Evolutionary conservation across 2,329 filamentous ascomycete species (phyloP), one percentile per base, ranked within the genome.

Genomic region (Colletotrichum magnum): DNA sequence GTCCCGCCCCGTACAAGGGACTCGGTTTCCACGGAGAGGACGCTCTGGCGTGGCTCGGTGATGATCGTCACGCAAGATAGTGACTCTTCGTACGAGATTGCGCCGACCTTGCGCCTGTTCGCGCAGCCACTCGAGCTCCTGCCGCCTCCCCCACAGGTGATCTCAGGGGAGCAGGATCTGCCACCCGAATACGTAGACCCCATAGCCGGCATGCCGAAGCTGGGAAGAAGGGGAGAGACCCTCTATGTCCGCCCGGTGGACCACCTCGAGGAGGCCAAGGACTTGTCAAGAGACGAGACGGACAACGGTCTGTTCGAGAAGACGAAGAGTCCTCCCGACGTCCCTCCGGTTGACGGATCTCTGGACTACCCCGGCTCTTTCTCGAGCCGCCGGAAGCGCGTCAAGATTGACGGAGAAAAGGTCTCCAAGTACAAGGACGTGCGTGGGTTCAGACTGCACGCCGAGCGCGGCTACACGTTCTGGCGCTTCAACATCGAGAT

Each of bases 401-500:
- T 83, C 5, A 81, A 83, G 18, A 79, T 88, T 47, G 94, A 97
- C 74, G 95, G 95, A 16, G 95, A 98, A 79, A 93, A 90, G 74
- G 82, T 90, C 5, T 92, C 91, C 56, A 93, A 94, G 78, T 94
- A 93, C 78, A 94, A 92, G 75, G 95, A 98, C 75, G 89, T 98
- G 6, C 87, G 90, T 69, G 96, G 93, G 1, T 90, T 93, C 74
- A 90, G 94, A 24, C 87, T 99, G 13, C 95, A 98, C 75, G 87
- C 90, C 1, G 96, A 97, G 77, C 88, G 92, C 68, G 95, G 95
- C 50, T 90, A 92, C 70, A 99, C 96, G 0, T 99, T 99, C 81
- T 99, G 96, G 96, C 89, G 94, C 50, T 99, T 98, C 86, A 97
- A 94, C 77, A 87, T 99, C 57, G 95, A 98, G 79, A 88, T 99